Evolutionary conservation across 768 basidiomycete species (phyloP), one percentile per base, ranked within the genome.

Genomic region (Suillus bovinus): DNA sequence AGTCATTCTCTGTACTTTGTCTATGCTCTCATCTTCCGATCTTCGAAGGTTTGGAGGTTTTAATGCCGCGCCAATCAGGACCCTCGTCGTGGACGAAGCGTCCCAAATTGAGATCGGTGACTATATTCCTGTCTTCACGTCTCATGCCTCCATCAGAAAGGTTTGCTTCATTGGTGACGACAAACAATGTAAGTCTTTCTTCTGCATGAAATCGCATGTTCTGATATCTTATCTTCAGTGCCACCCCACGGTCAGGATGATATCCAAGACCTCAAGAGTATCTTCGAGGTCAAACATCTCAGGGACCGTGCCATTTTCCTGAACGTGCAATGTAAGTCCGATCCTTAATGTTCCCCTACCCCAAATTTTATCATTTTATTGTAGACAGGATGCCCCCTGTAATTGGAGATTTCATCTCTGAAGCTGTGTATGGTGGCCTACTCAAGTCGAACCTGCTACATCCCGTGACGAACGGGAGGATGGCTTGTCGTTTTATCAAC

Each of bases 381-480:
- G 24, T 61, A 94, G 93, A 94, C 66, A 85, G 93, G 1, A 92
- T 94, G 90, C 92, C 92, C 58, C 84, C 87, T 58, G 84, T 89
- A 65, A 87, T 93, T 78, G 90, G 91, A 27, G 67, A 78, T 3
- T 85, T 92, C 49, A 88, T 94, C 47, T 92, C 90, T 24, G 69
- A 81, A 59, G 77, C 78, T 61, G 78, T 94, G 5, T 94, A 94
- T 77, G 75, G 87, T 27, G 68, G 74, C 17, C 68, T 85, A 66
- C 85, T 94, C 20, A 73, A 81, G 9, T 91, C 91, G 2, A 67
- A 69, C 65, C 69, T 74, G 2, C 66, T 74, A 1, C 89, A 91
- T 67, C 77, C 80, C 41, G 71, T 90, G n/a, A 77, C 76, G 20
- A 8, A 49, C 17, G 46, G 75, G 0, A 69, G 72, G 10, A 64